phyloP scores from a whole-genome alignment of 2,329 filamentous ascomycete genomes.

The Curvularia lunata region DNA sequence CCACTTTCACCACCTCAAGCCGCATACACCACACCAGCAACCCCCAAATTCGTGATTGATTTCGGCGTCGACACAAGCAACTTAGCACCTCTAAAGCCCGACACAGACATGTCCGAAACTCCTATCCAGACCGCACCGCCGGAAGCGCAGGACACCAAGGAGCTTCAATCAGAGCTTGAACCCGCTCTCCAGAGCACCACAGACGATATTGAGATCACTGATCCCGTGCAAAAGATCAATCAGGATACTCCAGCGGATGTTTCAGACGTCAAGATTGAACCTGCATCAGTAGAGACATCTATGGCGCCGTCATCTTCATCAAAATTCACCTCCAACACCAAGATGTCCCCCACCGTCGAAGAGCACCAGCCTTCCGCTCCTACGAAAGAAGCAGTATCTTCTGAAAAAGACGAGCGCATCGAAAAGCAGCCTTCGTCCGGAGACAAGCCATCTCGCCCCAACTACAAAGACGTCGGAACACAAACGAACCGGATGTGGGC shows the following conservation, averaged over 20 bases:
- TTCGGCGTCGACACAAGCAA: not conserved
- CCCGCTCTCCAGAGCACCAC: not conserved
- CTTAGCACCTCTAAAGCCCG: not conserved
- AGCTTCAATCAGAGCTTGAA: not conserved
- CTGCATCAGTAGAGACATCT: not conserved
- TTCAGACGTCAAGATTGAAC: not conserved
- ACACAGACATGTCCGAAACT: not conserved
- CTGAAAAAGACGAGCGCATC: no score
- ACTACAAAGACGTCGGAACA: no score
- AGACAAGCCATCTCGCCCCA: no score
- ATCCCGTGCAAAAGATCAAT: not conserved
- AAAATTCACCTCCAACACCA: not conserved
- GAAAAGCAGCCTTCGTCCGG: no score
- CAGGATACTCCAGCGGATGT: not conserved
- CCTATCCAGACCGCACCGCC: not conserved
- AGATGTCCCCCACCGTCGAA: not conserved
- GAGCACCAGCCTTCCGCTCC: no score
- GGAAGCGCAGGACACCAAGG: not conserved
- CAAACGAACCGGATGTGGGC: no score
- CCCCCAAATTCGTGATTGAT: not conserved
- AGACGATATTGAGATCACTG: not conserved
- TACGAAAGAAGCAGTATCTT: no score
- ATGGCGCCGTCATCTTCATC: not conserved
- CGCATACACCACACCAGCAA: not conserved
- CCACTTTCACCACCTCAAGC: not conserved